Evolutionary conservation across 2,329 filamentous ascomycete species (phyloP), one percentile per base, ranked within the genome.

Genomic region (Ophiosphaerella korrae): DNA sequence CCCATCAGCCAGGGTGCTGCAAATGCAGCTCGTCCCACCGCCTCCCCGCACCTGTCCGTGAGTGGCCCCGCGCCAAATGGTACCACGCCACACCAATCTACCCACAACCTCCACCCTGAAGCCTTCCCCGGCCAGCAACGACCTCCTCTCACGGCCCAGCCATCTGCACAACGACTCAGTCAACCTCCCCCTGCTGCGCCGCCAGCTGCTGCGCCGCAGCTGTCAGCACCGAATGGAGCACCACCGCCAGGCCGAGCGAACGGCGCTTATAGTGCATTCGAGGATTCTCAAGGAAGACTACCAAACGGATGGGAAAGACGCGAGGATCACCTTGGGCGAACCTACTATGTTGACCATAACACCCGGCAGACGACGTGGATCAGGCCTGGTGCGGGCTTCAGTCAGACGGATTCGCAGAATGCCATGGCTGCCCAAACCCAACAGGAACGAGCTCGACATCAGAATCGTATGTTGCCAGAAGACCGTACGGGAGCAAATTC

Each of bases 261-360:
- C 4, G 58, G 56, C 21, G 75, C 75, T 45, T 85, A 96, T 70
- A 97, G 92, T 67, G 92, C 93, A 0, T 99, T 99, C 61, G 93
- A 97, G 76, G 94, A 99, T 75, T 86, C 87, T n/a, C 92, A 97
- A 70, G 94, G 94, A 50, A 87, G 93, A 63, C 77, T 99, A 47
- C 94, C 94, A 31, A 87, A 89, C 43, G 94, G 94, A 31, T 99
- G 94, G 93, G 94, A 99, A 77, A 87, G 94, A 48, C 86, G 94
- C 49, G 93, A 97, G 74, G 94, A 99, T 72, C 94, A 97, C 63
- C 76, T 97, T 37, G 93, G 94, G 45, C 85, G 94, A 66, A 97
- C 93, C 18, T 99, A 99, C 72, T 99, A 97, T 72, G 94, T 99
- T 45, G 94, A 99, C 69, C 94, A 97, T 74, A 97, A 97, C 74